Conservation (phyloP, 768 basidiomycete genomes). For the Kwoniella heveanensis region DNA sequence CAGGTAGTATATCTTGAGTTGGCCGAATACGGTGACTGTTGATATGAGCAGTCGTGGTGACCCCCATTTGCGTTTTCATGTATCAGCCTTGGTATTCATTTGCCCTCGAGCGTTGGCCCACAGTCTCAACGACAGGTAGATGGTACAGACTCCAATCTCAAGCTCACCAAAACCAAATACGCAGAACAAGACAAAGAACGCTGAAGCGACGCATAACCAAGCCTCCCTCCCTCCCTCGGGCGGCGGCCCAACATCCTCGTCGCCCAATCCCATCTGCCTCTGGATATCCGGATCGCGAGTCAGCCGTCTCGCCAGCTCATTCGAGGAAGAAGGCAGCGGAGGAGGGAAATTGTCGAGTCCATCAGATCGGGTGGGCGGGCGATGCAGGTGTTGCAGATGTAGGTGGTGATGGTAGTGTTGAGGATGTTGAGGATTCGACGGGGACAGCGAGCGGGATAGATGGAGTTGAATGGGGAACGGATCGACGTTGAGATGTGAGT, state of each 20-base stretch:
- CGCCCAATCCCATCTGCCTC: conserved; percentile 33
- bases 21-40: conserved; percentile 50
- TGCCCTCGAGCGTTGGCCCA: too few species aligned
- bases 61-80: too few species aligned
- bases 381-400: conserved; percentile 6
- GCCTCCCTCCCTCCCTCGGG: conserved; percentile 53
- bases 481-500: not conserved
- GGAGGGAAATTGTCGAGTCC: conserved; percentile 44
- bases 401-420: conserved; percentile 1
- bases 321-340: conserved; percentile 26
- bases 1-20: conserved; percentile 46
- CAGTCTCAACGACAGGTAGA: too few species aligned
- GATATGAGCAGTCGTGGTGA: too few species aligned
- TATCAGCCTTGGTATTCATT: too few species aligned
- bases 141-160: too few species aligned
- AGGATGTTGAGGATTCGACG: not conserved
- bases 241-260: conserved; percentile 42
- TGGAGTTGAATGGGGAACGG: conserved; percentile 20
- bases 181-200: conserved; percentile 48
- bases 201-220: conserved; percentile 46
- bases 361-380: conserved; percentile 28
- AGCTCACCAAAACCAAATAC: conserved; percentile 51
- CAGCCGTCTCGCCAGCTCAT: conserved; percentile 27
- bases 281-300: conserved; percentile 33
- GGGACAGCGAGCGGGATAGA: conserved; percentile 12